A percentile compares a stretch with the other conserved stretches of the same genome.
phyloP scores from a whole-genome alignment of 2,329 filamentous ascomycete species.

The Podosphaera fusca region DNA sequence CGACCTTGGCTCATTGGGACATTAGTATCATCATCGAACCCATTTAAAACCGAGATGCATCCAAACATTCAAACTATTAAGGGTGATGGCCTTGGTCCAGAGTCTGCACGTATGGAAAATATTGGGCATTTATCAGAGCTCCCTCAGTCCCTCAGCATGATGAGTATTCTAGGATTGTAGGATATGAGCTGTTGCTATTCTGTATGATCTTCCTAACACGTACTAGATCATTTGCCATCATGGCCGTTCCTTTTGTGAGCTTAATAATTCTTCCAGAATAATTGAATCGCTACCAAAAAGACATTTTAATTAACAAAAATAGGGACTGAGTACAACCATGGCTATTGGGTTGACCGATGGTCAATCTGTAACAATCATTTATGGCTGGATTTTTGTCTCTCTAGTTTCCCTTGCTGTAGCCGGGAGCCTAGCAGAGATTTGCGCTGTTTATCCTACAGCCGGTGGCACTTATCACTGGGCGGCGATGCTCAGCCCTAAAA shows the following conservation, averaged over 20 bases:
- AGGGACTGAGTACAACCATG: conserved; percentile 41
- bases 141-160: conserved; percentile 42
- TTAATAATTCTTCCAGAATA: not conserved
- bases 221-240: conserved; percentile 42
- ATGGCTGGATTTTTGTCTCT: conserved; percentile 29
- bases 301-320: not conserved
- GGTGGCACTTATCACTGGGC: conserved; percentile 39
- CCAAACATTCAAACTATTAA: not conserved
- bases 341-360: conserved; percentile 46
- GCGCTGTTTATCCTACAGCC: conserved; percentile 32
- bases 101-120: conserved; percentile 6
- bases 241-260: conserved; percentile 26
- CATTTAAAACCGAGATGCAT: not conserved
- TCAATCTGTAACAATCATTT: conserved; percentile 40
- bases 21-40: conserved; percentile 2
- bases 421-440: conserved; percentile 33
- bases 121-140: conserved; percentile 46
- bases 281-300: not conserved
- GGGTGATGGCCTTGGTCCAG: conserved; percentile 4
- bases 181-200: conserved; percentile 1
- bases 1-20: not conserved
- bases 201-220: conserved; percentile 4
- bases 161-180: conserved; percentile 37
- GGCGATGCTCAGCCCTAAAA: conserved; percentile 28
- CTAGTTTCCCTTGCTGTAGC: conserved; percentile 32